Conservation (phyloP, 495 filamentous ascomycete genomes). For the Talaromyces proteolyticus region DNA sequence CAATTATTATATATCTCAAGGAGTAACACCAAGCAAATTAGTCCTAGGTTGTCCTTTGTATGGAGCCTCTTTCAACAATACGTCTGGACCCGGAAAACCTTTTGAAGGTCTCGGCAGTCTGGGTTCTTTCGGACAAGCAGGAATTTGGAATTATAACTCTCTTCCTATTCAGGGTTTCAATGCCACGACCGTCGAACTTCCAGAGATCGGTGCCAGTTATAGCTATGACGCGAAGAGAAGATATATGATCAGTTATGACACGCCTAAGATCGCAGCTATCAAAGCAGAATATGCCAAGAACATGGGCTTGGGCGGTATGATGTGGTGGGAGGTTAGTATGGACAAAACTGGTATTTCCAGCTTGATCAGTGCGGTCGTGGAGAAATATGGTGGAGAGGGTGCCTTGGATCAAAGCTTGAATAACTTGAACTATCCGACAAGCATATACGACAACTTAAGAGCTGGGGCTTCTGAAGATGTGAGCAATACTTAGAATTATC, state of each 20-base stretch:
- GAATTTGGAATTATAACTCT: slow-evolving; percentile 73
- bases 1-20: slow-evolving; percentile 53
- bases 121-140: slow-evolving; percentile 61
- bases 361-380: slow-evolving; percentile 50
- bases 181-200: not conserved
- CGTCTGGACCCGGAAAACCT: slow-evolving; percentile 59
- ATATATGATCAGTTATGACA: slow-evolving; percentile 77
- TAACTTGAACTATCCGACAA: slow-evolving; percentile 55
- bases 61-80: slow-evolving; percentile 70
- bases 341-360: slow-evolving; percentile 56
- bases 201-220: slow-evolving; percentile 47
- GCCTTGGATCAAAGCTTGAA: slow-evolving; percentile 49
- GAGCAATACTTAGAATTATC: not conserved
- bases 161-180: slow-evolving; percentile 32
- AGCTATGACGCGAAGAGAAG: slow-evolving; percentile 54
- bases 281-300: slow-evolving; percentile 64
- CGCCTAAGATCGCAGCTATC: slow-evolving; percentile 42
- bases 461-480: slow-evolving; percentile 22
- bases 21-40: slow-evolving; percentile 60
- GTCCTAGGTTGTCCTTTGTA: slow-evolving; percentile 82
- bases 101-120: slow-evolving; percentile 63
- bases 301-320: slow-evolving; percentile 66
- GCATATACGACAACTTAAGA: slow-evolving; percentile 65
- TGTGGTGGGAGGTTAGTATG: slow-evolving; percentile 87
- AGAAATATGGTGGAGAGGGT: slow-evolving; percentile 23